Evolutionary conservation across 1,139 yeast genomes (phyloP), one percentile per base, ranked within the genome.

Genomic region (Scheffersomyces cryptocercus): DNA sequence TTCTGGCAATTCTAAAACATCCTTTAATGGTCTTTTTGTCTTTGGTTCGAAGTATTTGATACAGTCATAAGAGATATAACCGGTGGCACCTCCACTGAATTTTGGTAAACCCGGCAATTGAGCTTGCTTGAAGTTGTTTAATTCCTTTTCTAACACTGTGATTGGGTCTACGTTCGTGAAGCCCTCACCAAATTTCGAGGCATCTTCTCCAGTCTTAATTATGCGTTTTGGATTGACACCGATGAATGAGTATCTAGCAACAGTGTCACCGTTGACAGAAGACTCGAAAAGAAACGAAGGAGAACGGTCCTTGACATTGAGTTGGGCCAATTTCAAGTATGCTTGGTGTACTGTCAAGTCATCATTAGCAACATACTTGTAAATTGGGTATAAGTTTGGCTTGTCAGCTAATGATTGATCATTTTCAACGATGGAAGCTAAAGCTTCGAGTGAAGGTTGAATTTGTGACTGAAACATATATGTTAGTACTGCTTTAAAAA

Each of bases 31-130:
- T 53, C 89, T 79, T 47, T 76, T 44, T 1, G 98, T 91, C 58
- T 78, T 85, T 45, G 99, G 99, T 67, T 93, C 99, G 57, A 93
- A 93, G 65, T 93, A 93, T 59, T 89, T 87, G 59, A 93, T 86
- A 71, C 99, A 93, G 64, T 95, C 99, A 59, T 93, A 93, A 0
- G 97, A 88, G 38, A 93, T 83, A 61, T 90, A 93, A 0, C 99
- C 99, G 41, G 93, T 79, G 8, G 98, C 98, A 50, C 99, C 99
- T 43, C 99, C 99, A 56, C 93, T 84, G 45, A 91, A 73, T 50
- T 79, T 80, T 8, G 97, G 97, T 45, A 87, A 69, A 33, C 95
- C 95, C 0, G 95, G 95, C 35, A 85, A 68, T 49, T 80, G 81
- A 0, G 93, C 89, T 57, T 88, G 90, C 44, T 76, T 77, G 57